These are phyloP conservation scores for Sparassis latifolia DNA, from an alignment of 1,284 basidiomycete species.

Conservation along the genomic window DNA sequence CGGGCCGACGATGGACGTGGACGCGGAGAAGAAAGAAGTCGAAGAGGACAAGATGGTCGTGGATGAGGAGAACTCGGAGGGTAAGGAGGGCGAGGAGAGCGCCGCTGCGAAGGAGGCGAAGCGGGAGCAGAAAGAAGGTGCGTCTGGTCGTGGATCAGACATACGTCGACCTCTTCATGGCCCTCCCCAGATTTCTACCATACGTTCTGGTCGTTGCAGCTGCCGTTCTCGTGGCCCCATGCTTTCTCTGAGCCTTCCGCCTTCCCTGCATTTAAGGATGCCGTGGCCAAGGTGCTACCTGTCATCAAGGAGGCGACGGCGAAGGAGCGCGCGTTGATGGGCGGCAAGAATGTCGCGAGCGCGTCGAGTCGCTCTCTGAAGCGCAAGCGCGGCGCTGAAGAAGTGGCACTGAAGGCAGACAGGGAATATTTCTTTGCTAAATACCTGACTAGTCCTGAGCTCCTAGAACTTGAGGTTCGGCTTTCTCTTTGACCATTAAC, in stretches of 20 bases:
- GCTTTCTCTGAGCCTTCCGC: conserved; percentile 49
- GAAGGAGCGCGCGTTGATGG: conserved; percentile 79
- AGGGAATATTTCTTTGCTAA: conserved; percentile 88
- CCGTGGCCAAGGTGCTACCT: conserved; percentile 65
- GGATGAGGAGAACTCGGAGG: conserved; percentile 37
- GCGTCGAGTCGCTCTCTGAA: conserved; percentile 41
- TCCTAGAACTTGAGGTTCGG: conserved; percentile 79
- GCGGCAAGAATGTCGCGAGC: conserved; percentile 39
- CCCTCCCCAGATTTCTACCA: conserved; percentile 65
- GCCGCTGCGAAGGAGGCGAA: conserved; percentile 11
- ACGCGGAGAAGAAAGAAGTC: conserved; percentile 24
- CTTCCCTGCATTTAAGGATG: conserved; percentile 59
- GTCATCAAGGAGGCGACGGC: conserved; percentile 79
- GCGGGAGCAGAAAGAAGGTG: conserved; percentile 57
- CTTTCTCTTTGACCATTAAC: background rate
- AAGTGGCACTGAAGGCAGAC: conserved; percentile 37
- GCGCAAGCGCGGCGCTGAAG: conserved; percentile 56
- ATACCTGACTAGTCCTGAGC: conserved; percentile 80
- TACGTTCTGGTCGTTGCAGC: conserved; percentile 81
- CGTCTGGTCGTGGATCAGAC: conserved; percentile 13
- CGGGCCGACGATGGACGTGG: conserved; percentile 17
- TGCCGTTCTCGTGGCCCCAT: conserved; percentile 68
- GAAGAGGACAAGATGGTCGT: conserved; percentile 29
- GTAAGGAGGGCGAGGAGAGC: conserved; percentile 37
- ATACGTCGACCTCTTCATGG: background rate